These are phyloP conservation scores for Ustilago curta DNA, from an alignment of 1,284 basidiomycete species.

Conservation along the genomic window DNA sequence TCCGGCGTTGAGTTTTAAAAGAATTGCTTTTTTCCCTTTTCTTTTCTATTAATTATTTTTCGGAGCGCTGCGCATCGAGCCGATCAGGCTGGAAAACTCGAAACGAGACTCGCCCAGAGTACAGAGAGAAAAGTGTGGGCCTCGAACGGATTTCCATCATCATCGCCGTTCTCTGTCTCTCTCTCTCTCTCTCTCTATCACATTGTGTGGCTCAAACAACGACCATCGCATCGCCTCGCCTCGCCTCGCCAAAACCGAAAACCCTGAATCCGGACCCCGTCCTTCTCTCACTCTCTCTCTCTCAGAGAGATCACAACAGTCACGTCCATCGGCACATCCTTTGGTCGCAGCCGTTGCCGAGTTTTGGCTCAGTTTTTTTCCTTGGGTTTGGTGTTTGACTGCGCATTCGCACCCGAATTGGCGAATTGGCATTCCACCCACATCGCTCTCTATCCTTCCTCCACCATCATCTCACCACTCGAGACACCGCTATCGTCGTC, in stretches of 20 bases:
- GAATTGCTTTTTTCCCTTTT: not conserved
- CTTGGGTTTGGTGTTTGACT: not conserved
- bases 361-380: not conserved
- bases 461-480: not conserved
- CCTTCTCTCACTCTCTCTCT: not conserved
- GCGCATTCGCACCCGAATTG: constrained; percentile 7
- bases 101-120: not conserved
- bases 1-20: constrained; percentile 9
- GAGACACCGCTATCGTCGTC: not conserved
- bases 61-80: constrained; percentile 30
- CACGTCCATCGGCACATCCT: not conserved
- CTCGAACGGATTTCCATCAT: constrained; percentile 9
- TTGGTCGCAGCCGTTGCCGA: constrained; percentile 22
- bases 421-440: constrained; percentile 14
- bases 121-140: no score
- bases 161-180: constrained; percentile 10
- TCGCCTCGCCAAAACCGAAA: not conserved
- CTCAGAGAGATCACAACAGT: not conserved
- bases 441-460: constrained; percentile 13
- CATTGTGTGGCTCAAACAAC: not conserved
- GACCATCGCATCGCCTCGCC: no score
- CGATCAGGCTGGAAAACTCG: constrained; percentile 31
- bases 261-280: constrained; percentile 17
- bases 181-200: not conserved
- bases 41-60: not conserved